Evolutionary conservation across 345 rosid genomes (phyloP), one percentile per base, ranked within the genome.

Genomic region (Lepidium africanum): DNA sequence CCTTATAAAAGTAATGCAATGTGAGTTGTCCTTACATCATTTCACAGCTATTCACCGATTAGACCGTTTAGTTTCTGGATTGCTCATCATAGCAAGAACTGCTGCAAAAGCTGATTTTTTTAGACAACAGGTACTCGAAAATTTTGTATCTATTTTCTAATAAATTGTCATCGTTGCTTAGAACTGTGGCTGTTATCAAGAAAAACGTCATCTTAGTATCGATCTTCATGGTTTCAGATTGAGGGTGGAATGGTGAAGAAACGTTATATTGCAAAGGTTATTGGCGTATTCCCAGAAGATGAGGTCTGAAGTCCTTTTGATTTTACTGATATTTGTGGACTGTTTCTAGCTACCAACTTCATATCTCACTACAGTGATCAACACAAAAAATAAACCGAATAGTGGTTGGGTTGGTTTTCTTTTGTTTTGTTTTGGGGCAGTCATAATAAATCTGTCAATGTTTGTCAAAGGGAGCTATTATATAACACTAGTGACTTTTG

Each of bases 31-130:
- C 83, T 86, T 81, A 76, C 76, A 67, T 63, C 43, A 62, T 72
- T 43, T 25, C 50, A 46, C 73, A 87, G 96, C 96, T 39, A 71
- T 91, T 80, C 97, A 89, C 80, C 78, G 91, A 40, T 76, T 89
- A 63, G 97, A 91, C 80, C 84, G 93, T 51, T 91, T 91, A 48
- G 96, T 91, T 76, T 91, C 96, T 14, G 96, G 99, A 65, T 85
- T 94, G 69, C 97, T 91, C 60, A 91, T 91, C 73, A 76, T 91
- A 68, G 99, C 96, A 43, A 86, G 96, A 82, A 91, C 75, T 82
- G 84, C 92, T 23, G 77, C 83, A 35, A 91, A 78, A 76, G 96
- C 99, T 76, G 93, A 89, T 57, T 43, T 78, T 72, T 94, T 91
- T 67, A 86, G 99, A 76, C 83, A 87, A 79, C 93, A 94, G 86